These are phyloP conservation scores for Rhizoctonia solani DNA, from an alignment of 1,284 basidiomycete species.

Conservation along the genomic window DNA sequence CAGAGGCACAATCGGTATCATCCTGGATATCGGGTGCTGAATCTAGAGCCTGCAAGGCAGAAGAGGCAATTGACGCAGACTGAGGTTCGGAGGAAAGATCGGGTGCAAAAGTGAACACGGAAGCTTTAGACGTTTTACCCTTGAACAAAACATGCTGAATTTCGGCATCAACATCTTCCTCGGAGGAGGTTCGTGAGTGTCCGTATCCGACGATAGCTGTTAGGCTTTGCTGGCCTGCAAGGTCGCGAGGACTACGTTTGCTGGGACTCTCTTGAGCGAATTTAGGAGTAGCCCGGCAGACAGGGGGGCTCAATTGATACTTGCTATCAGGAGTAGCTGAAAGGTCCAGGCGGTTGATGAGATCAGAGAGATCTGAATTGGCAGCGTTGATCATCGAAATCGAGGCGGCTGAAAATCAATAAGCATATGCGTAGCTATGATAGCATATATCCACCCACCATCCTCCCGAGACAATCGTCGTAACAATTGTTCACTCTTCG, in stretches of 20 bases:
- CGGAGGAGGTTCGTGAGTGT: not conserved
- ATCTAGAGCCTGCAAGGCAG: too few species aligned
- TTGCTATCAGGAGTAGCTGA: slow-evolving; percentile 51
- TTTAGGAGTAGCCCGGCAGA: slow-evolving; percentile 5
- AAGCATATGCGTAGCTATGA: slow-evolving; percentile 5
- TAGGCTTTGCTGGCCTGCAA: not conserved
- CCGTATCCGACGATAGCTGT: slow-evolving; percentile 10
- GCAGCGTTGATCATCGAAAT: slow-evolving; percentile 71
- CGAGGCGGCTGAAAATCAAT: slow-evolving; percentile 53
- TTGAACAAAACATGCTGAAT: too few species aligned
- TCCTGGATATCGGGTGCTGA: too few species aligned
- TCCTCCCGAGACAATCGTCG: slow-evolving; percentile 53
- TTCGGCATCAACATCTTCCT: not conserved
- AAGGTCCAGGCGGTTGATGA: slow-evolving; percentile 73
- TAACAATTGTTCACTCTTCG: slow-evolving; percentile 62
- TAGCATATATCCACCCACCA: slow-evolving; percentile 44
- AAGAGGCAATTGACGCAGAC: too few species aligned
- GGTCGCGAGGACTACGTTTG: slow-evolving; percentile 14
- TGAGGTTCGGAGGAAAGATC: too few species aligned
- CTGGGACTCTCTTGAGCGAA: slow-evolving; percentile 19
- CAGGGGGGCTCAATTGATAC: slow-evolving; percentile 1
- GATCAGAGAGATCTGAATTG: slow-evolving; percentile 72
- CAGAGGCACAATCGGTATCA: too few species aligned
- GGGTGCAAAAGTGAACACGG: not conserved
- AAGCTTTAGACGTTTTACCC: not conserved